Evolutionary conservation across 2,329 filamentous ascomycete species (phyloP), one percentile per base, ranked within the genome.

Genomic region (Fusarium keratoplasticum): DNA sequence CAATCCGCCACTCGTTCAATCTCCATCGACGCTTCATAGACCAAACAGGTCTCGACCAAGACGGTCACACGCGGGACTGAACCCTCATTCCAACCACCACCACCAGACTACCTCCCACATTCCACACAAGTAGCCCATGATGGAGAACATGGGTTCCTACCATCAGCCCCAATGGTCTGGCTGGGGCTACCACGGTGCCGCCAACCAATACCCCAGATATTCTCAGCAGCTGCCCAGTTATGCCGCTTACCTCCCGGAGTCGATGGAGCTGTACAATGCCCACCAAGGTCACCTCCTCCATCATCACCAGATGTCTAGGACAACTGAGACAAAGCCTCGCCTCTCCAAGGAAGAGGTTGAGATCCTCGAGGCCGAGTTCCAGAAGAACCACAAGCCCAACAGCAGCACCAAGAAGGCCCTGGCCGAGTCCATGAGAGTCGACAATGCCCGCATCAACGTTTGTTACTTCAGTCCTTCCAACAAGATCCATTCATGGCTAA

Each of bases 391-490:
- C 72, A 92, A 92, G 81, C 90, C 90, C 11, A 90, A 88, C 61
- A 91, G 89, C 80, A 89, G 86, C 66, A 85, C 86, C 35, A 92
- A 92, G 80, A 89, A 89, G 72, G 86, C 87, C 61, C 85, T 91
- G 58, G 90, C 90, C 5, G 89, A 91, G 73, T 84, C 86, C 8
- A 90, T 92, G 85, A 85, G 87, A 61, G 87, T 92, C n/a, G 90
- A 92, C 72, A 86, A 90, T 73, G 87, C 90, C 20, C 86, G 90
- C 72, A 91, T 92, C 73, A 92, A 92, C 77, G 90, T 92, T 82
- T 74, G 83, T 82, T 18, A 29, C 50, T 25, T 65, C 40, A 60
- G 11, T 16, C 20, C 33, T 33, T 35, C 9, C 22, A 38, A 20
- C 20, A 29, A 35, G 38, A 40, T 54, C 14, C 36, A 11, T 57